Percentiles rank a stretch among this genome's conserved stretches.
Evolutionary conservation across 2,329 filamentous ascomycete genomes (phyloP).

Genomic region (Apiospora arundinis): DNA sequence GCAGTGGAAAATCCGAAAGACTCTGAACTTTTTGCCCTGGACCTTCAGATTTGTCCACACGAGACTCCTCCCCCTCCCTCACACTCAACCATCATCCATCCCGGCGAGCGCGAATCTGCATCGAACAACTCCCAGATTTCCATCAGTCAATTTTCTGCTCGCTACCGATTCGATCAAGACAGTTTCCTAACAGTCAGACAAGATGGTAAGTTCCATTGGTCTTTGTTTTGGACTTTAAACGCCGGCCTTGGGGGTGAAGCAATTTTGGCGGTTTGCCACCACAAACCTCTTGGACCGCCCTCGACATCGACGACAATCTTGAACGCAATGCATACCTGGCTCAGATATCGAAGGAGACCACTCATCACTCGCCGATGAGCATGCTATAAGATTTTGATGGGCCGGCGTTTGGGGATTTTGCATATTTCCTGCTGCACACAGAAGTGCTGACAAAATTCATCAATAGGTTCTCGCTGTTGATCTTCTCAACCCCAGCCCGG

Average conservation of each 20-base stretch:
- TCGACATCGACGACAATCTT: slow-evolving; percentile 23
- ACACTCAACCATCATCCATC: slow-evolving; percentile 38
- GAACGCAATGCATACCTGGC: slow-evolving; percentile 8
- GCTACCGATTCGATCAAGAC: slow-evolving; percentile 49
- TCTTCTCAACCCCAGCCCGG: slow-evolving; percentile 98
- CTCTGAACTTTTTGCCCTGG: slow-evolving; percentile 40
- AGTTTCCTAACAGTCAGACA: slow-evolving; percentile 60
- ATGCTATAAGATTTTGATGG: slow-evolving; percentile 13
- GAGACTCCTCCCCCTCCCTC: slow-evolving; percentile 44
- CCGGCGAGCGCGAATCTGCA: slow-evolving; percentile 57
- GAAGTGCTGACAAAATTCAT: slow-evolving; percentile 53
- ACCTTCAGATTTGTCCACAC: slow-evolving; percentile 43
- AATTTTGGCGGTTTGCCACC: slow-evolving; percentile 7
- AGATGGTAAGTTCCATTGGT: slow-evolving; percentile 67
- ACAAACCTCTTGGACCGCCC: slow-evolving; percentile 11
- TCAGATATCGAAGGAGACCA: slow-evolving; percentile 4
- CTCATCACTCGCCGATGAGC: slow-evolving; percentile 1
- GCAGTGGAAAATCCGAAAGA: slow-evolving; percentile 42
- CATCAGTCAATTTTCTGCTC: slow-evolving; percentile 56
- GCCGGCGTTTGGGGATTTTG: slow-evolving; percentile 19
- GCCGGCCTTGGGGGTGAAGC: slow-evolving; percentile 27
- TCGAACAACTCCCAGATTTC: slow-evolving; percentile 55
- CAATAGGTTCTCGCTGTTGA: slow-evolving; percentile 98
- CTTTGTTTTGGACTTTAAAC: neutral
- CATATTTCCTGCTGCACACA: neutral